Conservation (phyloP, 352 stramenopile species). For the Globisporangium alternatum region DNA sequence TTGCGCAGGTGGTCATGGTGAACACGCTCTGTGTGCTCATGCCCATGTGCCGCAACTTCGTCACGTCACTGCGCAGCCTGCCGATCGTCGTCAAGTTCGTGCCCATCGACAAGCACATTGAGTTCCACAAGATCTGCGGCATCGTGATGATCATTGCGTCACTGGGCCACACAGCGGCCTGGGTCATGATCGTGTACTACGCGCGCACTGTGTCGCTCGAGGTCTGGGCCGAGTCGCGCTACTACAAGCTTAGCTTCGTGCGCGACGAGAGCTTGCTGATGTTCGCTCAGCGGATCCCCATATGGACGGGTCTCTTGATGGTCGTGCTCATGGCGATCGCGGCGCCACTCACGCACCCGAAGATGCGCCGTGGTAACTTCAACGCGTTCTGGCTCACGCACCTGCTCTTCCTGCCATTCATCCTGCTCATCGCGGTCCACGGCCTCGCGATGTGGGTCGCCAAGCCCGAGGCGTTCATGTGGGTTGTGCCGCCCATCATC, state of each 20-base stretch:
- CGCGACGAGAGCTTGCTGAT: conserved; percentile 45
- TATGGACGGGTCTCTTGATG: conserved; percentile 67
- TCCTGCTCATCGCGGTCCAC: conserved; percentile 61
- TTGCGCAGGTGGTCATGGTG: conserved; percentile 67
- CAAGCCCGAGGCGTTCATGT: conserved; percentile 46
- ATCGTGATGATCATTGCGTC: conserved; percentile 63
- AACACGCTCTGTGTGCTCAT: conserved; percentile 75
- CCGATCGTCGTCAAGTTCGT: conserved; percentile 48
- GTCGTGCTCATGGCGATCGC: conserved; percentile 48
- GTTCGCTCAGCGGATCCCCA: conserved; percentile 44
- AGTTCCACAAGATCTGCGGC: conserved; percentile 77
- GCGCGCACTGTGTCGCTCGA: conserved; percentile 30
- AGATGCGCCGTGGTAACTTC: conserved; percentile 54
- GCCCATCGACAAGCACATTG: conserved; percentile 61
- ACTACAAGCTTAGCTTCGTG: conserved; percentile 46
- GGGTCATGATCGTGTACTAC: conserved; percentile 58
- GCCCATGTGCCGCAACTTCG: conserved; percentile 70
- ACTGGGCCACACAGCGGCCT: conserved; percentile 47
- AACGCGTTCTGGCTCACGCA: conserved; percentile 71
- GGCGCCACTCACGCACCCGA: conserved; percentile 39
- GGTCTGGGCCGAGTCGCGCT: conserved; percentile 43
- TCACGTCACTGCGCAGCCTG: conserved; percentile 45
- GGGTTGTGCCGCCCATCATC: conserved; percentile 48
- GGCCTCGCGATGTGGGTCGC: conserved; percentile 66
- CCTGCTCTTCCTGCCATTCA: conserved; percentile 62